Conservation (phyloP, 2,329 filamentous ascomycete genomes). For the Biscogniauxia marginata region DNA sequence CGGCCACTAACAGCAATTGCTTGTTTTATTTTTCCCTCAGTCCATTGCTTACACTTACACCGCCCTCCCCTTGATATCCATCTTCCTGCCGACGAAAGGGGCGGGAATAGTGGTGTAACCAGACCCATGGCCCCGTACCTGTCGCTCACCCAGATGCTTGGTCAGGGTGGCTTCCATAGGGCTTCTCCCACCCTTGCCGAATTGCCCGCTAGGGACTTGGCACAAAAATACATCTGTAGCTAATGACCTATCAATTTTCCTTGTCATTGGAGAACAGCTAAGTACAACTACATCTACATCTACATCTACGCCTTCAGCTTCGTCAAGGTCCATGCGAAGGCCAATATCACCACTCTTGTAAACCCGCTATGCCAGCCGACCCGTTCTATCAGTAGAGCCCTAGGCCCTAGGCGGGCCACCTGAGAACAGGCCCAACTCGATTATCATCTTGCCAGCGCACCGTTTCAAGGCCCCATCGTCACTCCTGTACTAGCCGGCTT, state of each 20-base stretch:
- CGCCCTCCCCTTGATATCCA: neutral
- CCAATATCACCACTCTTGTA: neutral
- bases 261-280: neutral
- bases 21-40: neutral
- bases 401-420: neutral
- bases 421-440: neutral
- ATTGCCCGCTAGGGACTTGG: neutral
- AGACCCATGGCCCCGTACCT: neutral
- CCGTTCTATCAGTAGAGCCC: neutral
- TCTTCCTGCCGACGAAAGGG: neutral
- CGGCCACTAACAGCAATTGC: neutral
- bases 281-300: neutral
- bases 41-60: neutral
- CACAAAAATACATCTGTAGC: neutral
- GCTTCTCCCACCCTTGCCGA: neutral
- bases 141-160: neutral
- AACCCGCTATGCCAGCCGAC: neutral
- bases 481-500: neutral
- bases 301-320: neutral
- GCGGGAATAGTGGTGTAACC: neutral
- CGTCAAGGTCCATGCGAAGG: neutral
- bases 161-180: neutral
- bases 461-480: neutral
- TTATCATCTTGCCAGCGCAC: neutral
- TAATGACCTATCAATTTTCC: neutral